Conservation (phyloP, 1,284 basidiomycete genomes). For the Fistulinella cinereoalba region DNA sequence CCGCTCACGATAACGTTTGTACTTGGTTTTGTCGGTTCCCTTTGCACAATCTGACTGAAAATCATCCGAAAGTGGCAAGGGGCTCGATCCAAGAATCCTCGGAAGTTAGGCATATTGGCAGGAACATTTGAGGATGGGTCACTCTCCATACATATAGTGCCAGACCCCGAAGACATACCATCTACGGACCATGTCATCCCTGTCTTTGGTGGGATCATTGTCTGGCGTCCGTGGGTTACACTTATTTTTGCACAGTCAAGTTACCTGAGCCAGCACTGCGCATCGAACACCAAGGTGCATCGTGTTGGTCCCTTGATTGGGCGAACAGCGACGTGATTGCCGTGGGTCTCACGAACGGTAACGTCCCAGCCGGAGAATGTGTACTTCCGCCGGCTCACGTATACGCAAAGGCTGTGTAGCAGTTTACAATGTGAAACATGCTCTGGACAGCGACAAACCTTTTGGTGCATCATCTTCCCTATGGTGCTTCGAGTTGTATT, state of each 20-base stretch:
- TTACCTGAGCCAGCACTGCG: conserved; percentile 61
- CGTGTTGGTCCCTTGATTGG: conserved; percentile 81
- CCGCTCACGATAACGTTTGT: conserved; percentile 57
- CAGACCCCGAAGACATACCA: conserved; percentile 62
- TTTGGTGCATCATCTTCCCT: conserved; percentile 23
- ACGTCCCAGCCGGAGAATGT: conserved; percentile 5
- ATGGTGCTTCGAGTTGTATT: neutral
- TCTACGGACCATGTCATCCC: conserved; percentile 31
- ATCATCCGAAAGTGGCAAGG: conserved; percentile 16
- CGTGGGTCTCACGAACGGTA: conserved; percentile 80
- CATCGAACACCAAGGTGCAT: conserved; percentile 70
- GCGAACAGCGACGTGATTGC: conserved; percentile 78
- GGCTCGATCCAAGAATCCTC: conserved; percentile 24
- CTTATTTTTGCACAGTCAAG: conserved; percentile 43
- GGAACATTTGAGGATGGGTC: conserved; percentile 85
- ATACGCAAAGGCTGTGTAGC: conserved; percentile 62
- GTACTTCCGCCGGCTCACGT: neutral
- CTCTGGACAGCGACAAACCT: conserved; percentile 36
- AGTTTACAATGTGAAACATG: conserved; percentile 66
- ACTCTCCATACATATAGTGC: conserved; percentile 71
- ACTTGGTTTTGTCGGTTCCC: neutral
- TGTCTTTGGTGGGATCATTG: conserved; percentile 37
- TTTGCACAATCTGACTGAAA: conserved; percentile 6
- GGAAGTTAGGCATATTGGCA: conserved; percentile 78
- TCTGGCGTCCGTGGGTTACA: neutral